Conservation (phyloP, 441 rosid species). For the Erodium moschatum region DNA sequence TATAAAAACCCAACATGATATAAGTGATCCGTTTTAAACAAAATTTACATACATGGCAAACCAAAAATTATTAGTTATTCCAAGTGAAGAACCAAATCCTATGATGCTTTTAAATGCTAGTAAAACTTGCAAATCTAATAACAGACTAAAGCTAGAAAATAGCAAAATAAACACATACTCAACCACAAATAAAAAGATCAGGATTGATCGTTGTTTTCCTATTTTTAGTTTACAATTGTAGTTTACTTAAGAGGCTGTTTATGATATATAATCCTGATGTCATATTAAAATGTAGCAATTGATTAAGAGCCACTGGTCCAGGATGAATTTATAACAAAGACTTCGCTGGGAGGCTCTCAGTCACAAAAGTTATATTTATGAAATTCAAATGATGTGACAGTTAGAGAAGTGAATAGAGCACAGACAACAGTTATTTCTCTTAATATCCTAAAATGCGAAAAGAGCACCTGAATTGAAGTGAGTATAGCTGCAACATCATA, state of each 20-base stretch:
- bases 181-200: background rate
- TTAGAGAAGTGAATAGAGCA: background rate
- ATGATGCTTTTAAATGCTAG: too few species aligned
- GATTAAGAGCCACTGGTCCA: background rate
- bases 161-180: background rate
- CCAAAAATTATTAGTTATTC: background rate
- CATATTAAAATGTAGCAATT: too few species aligned
- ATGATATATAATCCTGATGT: too few species aligned
- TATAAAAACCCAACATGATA: too few species aligned
- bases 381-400: slow-evolving; percentile 1
- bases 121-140: background rate
- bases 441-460: background rate
- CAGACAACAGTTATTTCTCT: background rate
- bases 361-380: background rate
- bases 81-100: background rate
- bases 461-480: slow-evolving; percentile 21
- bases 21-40: too few species aligned
- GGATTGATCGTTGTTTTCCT: too few species aligned
- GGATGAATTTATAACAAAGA: background rate
- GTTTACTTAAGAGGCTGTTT: background rate
- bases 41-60: background rate
- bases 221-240: background rate
- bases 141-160: background rate
- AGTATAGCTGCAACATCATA: slow-evolving; percentile 44
- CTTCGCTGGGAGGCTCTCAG: background rate